Conservation (phyloP, 345 rosid genomes). For the Eucalyptus decipiens region DNA sequence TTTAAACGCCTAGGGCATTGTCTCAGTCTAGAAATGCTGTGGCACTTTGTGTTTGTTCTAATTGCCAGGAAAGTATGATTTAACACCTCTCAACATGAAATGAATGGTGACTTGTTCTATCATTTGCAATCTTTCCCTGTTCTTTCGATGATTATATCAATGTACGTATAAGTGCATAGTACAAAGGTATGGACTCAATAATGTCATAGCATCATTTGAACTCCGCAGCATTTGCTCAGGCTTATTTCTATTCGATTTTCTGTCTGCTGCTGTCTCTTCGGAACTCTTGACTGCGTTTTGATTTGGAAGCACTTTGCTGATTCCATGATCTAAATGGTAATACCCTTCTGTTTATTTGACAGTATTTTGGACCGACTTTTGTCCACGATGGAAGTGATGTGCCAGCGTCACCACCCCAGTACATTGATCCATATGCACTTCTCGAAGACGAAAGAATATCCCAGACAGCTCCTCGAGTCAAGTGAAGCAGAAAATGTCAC, state of each 20-base stretch:
- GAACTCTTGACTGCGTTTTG: not conserved
- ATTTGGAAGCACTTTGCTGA: not conserved
- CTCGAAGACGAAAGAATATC: conserved; percentile 88
- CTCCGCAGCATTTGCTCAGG: not conserved
- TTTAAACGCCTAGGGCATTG: not conserved
- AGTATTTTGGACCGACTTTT: conserved; percentile 74
- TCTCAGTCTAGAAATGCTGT: not conserved
- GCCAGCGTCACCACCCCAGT: conserved; percentile 34
- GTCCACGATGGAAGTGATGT: conserved; percentile 48
- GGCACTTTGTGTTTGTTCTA: not conserved
- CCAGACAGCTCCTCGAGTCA: conserved; percentile 43
- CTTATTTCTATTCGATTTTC: not conserved
- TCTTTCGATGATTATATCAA: not conserved
- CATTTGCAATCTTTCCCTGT: not conserved
- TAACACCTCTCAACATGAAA: not conserved
- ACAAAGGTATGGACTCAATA: not conserved
- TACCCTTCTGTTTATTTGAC: not conserved
- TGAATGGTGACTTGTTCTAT: not conserved
- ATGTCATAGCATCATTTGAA: not conserved
- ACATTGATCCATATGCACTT: conserved; percentile 64
- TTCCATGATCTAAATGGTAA: not conserved
- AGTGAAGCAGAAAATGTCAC: conserved; percentile 5
- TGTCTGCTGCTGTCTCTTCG: not conserved
- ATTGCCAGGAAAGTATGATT: not conserved
- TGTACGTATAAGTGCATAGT: not conserved